Base-by-base conservation (phyloP, 225 moss, liverwort and hornwort genomes). In the Ulota crispa region DNA sequence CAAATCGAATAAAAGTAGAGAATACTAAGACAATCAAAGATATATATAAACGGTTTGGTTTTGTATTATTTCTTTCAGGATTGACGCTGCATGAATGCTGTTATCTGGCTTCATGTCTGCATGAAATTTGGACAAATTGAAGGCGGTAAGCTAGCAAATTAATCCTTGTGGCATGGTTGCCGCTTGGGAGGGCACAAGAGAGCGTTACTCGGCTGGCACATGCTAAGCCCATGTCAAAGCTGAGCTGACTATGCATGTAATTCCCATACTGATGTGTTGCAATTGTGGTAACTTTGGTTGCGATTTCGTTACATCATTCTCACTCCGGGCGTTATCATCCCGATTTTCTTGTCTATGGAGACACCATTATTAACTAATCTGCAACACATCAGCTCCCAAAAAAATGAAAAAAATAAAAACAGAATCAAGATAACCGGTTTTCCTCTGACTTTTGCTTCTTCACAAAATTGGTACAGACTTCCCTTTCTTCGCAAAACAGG, bases 241-340 rank as follows among this genome's bases (percentile, higher is more conserved):
- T 70, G 71, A 76, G 75, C 60, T 75, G 79, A 50, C 36, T 31
- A 34, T 50, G 83, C 83, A 80, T 76, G 76, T 70, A 32, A 31
- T 59, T 74, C 69, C 12, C 56, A 55, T 59, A 60, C 31, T 30
- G 50, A 45, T 69, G 53, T 53, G 72, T 23, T 37, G 4, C 79
- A 70, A 64, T 64, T 70, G 75, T 20, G 53, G 68, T 50, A 26
- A 55, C 80, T 52, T 37, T 68, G 59, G 32, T 60, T 36, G 3
- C 1, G 12, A 42, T 11, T 41, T 21, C 16, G 63, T 52, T 6
- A 28, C 16, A 76, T 54, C 71, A 68, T 75, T 78, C 83, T 70
- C 73, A 41, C 32, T 34, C 18, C 7, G 36, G 74, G 82, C 82
- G 78, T 64, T 55, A 53, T 82, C 74, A 68, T 61, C 61, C 47